phyloP scores from a whole-genome alignment of 208 protist genomes.

The Endotrypanum monterogeii region DNA sequence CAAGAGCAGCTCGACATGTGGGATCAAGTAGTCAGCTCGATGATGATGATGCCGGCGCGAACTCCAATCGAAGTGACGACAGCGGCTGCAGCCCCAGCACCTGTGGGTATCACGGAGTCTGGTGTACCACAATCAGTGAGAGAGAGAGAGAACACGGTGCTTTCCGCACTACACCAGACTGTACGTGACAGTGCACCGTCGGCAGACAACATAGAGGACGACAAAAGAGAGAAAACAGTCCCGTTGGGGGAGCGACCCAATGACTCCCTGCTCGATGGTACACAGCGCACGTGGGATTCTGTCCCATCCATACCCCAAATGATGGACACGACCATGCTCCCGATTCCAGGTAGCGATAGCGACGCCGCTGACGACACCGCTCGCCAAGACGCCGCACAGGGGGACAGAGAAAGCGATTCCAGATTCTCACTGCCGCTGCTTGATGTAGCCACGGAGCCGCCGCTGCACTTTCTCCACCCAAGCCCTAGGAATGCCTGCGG shows the following conservation, averaged over 20 bases:
- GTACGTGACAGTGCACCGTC: neutral
- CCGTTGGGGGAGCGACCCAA: neutral
- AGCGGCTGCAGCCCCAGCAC: neutral
- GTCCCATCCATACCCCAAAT: neutral
- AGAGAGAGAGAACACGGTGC: neutral
- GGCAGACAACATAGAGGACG: neutral
- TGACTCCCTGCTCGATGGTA: neutral
- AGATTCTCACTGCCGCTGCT: no score
- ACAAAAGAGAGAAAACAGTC: neutral
- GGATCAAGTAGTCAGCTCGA: conserved; percentile 34
- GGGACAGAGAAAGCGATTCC: neutral
- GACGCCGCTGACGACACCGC: neutral
- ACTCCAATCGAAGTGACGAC: neutral
- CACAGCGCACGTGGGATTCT: neutral
- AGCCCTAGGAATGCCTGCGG: conserved; percentile 20
- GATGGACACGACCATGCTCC: neutral
- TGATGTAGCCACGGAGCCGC: no score
- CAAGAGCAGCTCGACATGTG: conserved; percentile 28
- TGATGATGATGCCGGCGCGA: conserved; percentile 23
- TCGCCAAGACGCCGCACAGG: neutral
- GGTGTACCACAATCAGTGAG: no score
- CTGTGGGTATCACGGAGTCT: neutral
- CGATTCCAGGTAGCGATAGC: neutral
- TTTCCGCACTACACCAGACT: neutral
- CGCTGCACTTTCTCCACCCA: neutral